Base-by-base conservation (phyloP, 148 eudicot species). In the Silene latifolia region DNA sequence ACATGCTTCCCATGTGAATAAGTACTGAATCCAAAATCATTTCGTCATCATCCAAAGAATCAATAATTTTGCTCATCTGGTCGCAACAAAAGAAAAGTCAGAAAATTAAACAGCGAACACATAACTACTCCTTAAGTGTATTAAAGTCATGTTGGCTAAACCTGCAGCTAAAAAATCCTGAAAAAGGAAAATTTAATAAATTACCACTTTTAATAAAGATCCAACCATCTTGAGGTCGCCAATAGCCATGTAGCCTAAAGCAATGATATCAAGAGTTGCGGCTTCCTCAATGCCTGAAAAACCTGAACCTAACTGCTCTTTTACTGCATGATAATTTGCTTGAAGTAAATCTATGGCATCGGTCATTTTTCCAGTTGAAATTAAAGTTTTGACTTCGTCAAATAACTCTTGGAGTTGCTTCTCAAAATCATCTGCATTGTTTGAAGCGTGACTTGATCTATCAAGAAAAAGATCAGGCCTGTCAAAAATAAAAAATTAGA, bases 1-100 rank as follows among this genome's bases (percentile, higher is more conserved):
- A 85, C 92, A 93, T 87, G 81, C 87, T 91, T 74, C 98, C 98
- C 97, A 93, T 93, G 85, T 93, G 98, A 64, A 80, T 78, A 51
- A 93, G 86, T 76, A 91, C 69, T 27, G 91, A 88, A 82, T 87
- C 97, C 78, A 93, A 86, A 80, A 91, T 76, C 44, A 77, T 81
- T 78, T 89, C 90, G 25, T 76, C 86, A 67, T 91, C 91, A 11
- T 82, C 72, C 82, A 91, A 82, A 78, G 69, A 79, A 66, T 78
- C 75, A 67, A 93, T 88, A 78, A 86, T 77, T 68, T 82, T 76
- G 76, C 83, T 77, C 84, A 93, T 83, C 98, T 93, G 91, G 60
- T 29, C 32, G 74, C 76, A 83, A 42, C 15, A 65, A 74, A 21
- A 39, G 3, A 32, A 64, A 27, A 14, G 15, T 51, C 48, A 35